phyloP scores from a whole-genome alignment of 495 filamentous ascomycete species.

The Pseudevernia furfuracea region DNA sequence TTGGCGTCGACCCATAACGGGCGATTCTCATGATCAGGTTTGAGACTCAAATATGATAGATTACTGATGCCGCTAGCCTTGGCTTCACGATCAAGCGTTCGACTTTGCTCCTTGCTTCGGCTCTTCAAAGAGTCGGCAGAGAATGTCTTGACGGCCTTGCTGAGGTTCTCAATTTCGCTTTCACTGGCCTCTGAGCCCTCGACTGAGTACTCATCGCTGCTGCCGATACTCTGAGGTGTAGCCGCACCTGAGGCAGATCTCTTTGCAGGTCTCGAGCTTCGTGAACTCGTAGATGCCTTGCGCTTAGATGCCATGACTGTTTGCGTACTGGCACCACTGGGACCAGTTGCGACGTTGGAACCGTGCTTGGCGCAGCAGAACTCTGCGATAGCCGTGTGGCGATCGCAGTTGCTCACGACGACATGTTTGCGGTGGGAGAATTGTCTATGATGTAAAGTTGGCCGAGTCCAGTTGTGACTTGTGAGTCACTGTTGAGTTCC shows the following conservation, averaged over 20 bases:
- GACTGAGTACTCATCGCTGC: conserved; percentile 65
- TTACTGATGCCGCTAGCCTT: conserved; percentile 54
- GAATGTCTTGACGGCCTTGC: conserved; percentile 60
- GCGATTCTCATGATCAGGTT: conserved; percentile 78
- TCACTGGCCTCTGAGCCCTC: conserved; percentile 47
- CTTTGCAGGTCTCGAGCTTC: conserved; percentile 53
- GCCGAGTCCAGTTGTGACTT: too few species aligned
- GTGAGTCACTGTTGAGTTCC: neutral
- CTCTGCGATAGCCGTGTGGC: neutral
- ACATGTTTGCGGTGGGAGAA: neutral
- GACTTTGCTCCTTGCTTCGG: conserved; percentile 36
- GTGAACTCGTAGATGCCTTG: conserved; percentile 55
- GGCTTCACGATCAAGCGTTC: conserved; percentile 44
- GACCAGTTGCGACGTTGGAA: neutral
- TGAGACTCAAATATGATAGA: conserved; percentile 71
- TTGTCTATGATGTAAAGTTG: neutral
- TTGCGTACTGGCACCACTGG: neutral
- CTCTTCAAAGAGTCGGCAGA: conserved; percentile 46
- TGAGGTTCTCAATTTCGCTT: conserved; percentile 46
- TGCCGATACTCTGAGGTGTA: conserved; percentile 57
- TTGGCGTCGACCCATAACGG: conserved; percentile 91
- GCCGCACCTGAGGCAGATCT: conserved; percentile 61
- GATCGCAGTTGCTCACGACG: neutral
- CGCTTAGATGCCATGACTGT: conserved; percentile 65
- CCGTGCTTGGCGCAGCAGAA: neutral